Conservation (phyloP, 2,329 filamentous ascomycete species). For the Hypoxylon sp. region DNA sequence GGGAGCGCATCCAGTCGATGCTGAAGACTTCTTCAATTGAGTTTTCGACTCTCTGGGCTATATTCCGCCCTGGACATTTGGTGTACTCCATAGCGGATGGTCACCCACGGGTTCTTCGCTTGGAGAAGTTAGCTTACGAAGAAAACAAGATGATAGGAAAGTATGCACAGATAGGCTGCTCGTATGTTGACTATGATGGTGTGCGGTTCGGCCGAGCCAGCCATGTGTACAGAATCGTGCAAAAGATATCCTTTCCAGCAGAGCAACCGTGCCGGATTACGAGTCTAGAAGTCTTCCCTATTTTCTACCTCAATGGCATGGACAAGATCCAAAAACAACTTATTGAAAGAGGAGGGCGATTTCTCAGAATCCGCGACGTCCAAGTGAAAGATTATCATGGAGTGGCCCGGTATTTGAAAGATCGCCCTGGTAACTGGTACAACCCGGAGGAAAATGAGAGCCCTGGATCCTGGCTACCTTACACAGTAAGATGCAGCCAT, state of each 20-base stretch:
- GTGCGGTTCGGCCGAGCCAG: conserved; percentile 27
- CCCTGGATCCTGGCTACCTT: neutral
- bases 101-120: conserved; percentile 33
- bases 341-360: neutral
- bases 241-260: conserved; percentile 22
- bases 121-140: conserved; percentile 3
- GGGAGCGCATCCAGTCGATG: conserved; percentile 35
- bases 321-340: neutral
- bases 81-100: conserved; percentile 34
- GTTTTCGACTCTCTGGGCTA: conserved; percentile 35
- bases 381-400: conserved; percentile 1
- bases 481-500: conserved; percentile 23
- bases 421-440: conserved; percentile 1
- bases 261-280: neutral
- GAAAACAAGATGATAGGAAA: neutral
- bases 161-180: conserved; percentile 38
- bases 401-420: neutral
- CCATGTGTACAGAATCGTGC: conserved; percentile 24
- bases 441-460: conserved; percentile 8
- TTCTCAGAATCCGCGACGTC: conserved; percentile 20
- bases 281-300: neutral
- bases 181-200: conserved; percentile 45
- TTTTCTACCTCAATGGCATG: neutral
- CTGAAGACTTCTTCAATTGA: conserved; percentile 35
- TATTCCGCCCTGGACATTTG: conserved; percentile 43